phyloP scores from a whole-genome alignment of 2,329 filamentous ascomycete genomes.

The Amphichorda felina region DNA sequence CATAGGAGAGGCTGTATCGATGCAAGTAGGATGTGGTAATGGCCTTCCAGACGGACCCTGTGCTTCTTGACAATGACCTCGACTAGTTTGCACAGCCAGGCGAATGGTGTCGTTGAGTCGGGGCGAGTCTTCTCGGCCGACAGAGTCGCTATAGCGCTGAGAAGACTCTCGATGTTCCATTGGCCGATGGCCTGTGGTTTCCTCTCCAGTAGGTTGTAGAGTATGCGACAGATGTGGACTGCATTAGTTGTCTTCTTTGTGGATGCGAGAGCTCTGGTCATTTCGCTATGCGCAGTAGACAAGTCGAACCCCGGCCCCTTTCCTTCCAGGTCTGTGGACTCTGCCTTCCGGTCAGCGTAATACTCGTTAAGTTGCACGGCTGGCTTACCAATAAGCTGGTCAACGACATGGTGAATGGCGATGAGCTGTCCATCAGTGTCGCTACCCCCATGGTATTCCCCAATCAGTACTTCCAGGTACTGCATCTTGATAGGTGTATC shows the following conservation, averaged over 20 bases:
- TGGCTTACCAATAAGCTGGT: constrained; percentile 24
- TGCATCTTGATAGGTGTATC: constrained; percentile 17
- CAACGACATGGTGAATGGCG: constrained; percentile 29
- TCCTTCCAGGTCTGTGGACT: constrained; percentile 13
- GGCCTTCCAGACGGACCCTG: constrained; percentile 47
- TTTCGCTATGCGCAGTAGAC: constrained; percentile 26
- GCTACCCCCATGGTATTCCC: constrained; percentile 14
- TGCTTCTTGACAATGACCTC: constrained; percentile 47
- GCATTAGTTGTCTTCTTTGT: constrained; percentile 19
- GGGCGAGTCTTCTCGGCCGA: not conserved
- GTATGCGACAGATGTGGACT: constrained; percentile 25
- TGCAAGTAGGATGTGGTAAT: constrained; percentile 45
- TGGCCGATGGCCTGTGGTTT: constrained; percentile 39
- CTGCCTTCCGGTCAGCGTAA: no score
- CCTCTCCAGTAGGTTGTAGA: constrained; percentile 35
- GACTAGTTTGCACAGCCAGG: constrained; percentile 38
- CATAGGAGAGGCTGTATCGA: constrained; percentile 43
- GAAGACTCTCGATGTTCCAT: constrained; percentile 43
- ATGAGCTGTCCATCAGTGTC: constrained; percentile 27
- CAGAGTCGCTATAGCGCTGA: constrained; percentile 30
- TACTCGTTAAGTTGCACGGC: not conserved
- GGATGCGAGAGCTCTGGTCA: constrained; percentile 20
- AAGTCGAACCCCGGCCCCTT: constrained; percentile 22
- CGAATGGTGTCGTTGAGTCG: constrained; percentile 19
- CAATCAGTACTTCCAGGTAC: constrained; percentile 26